Percentiles rank a stretch among this genome's conserved stretches.
Conservation (phyloP, 768 basidiomycete genomes). For the Auricularia sp. region DNA sequence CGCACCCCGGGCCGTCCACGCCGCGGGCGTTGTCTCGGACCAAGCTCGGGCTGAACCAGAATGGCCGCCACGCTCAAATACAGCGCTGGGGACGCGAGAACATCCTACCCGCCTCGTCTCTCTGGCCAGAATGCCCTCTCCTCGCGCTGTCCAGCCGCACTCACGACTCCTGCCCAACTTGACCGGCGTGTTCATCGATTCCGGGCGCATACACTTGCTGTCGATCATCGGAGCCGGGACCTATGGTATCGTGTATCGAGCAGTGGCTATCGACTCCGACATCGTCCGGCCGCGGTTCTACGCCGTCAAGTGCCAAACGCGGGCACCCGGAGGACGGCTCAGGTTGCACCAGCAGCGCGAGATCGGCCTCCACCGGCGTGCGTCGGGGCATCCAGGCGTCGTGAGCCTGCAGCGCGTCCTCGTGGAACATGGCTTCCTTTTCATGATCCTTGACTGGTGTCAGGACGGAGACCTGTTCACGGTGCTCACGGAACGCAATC, state of each 20-base stretch:
- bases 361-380: constrained; percentile 44
- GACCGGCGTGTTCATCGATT: constrained; percentile 72
- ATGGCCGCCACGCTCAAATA: neutral
- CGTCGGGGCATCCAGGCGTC: constrained; percentile 54
- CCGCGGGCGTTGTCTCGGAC: neutral
- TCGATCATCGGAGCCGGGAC: constrained; percentile 87
- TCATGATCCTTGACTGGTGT: constrained; percentile 87
- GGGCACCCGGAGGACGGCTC: constrained; percentile 23
- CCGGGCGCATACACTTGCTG: constrained; percentile 69
- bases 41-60: neutral
- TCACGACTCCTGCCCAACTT: constrained; percentile 17
- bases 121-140: neutral
- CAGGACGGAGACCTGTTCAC: constrained; percentile 55
- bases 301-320: constrained; percentile 87
- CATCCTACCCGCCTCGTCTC: neutral
- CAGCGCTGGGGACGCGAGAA: neutral
- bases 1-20: neutral
- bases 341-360: constrained; percentile 54
- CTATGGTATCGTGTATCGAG: constrained; percentile 92
- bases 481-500: constrained; percentile 32
- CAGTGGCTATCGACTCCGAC: constrained; percentile 48
- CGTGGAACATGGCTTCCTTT: constrained; percentile 50
- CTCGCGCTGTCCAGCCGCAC: neutral
- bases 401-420: constrained; percentile 59
- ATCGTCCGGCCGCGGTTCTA: constrained; percentile 39